Evolutionary conservation across 257 asterid species (phyloP).

Genomic region (Nicotiana knightiana): DNA sequence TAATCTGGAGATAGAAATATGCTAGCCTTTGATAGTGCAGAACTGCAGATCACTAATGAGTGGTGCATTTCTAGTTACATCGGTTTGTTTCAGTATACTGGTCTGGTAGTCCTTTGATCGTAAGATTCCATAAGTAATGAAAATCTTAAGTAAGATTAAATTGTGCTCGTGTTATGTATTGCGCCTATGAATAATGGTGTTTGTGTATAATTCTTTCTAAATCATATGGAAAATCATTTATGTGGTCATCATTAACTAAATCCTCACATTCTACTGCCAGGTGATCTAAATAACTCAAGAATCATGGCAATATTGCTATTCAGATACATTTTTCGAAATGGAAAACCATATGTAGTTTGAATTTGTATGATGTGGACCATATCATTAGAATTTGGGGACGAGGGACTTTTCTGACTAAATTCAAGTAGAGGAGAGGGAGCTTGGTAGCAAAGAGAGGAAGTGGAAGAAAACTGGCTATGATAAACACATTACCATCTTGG

Average conservation of each 20-base stretch:
- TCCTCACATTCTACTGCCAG: neutral
- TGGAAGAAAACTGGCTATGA: neutral
- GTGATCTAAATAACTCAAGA: neutral
- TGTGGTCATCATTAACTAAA: neutral
- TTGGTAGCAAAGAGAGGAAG: neutral
- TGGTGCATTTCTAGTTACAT: neutral
- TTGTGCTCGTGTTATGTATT: neutral
- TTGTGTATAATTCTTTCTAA: neutral
- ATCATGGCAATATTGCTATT: neutral
- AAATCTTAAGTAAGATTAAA: neutral
- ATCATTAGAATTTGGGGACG: neutral
- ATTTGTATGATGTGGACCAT: neutral
- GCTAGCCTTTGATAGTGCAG: neutral
- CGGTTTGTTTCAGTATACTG: neutral
- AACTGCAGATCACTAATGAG: neutral
- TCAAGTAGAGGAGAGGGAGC: neutral
- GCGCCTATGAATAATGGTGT: neutral
- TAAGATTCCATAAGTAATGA: neutral
- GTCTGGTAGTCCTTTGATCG: neutral
- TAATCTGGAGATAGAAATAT: neutral
- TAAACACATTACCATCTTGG: neutral
- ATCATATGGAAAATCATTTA: constrained; percentile 2
- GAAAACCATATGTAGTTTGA: neutral
- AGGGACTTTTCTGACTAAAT: neutral
- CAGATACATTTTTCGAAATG: neutral